Evolutionary conservation across 2,329 filamentous ascomycete genomes (phyloP), one percentile per base, ranked within the genome.

Genomic region (Penicillium olsonii): DNA sequence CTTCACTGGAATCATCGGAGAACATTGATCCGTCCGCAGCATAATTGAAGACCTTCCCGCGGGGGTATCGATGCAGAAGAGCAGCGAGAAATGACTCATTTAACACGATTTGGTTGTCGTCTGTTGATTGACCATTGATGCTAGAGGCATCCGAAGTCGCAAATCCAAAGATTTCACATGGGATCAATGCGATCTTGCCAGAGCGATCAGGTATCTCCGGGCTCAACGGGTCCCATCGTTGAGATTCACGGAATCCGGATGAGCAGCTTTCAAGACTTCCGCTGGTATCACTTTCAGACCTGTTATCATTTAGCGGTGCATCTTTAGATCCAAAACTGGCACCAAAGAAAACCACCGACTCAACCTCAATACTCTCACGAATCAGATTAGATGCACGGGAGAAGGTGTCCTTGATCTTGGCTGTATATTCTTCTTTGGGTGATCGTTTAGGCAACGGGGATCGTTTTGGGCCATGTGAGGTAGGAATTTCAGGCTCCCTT

Each of bases 1-100:
- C 33, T 18, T 56, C 54, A 29, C 52, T 50, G 4, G 40, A 51
- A 1, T 58, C 54, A 22, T 43, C 42, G 2, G 55, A 54, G 67
- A 71, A 53, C 0, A 74, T 43, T 9, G 67, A 62, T 0, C 75
- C 76, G 10, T 70, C 58, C 4, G 65, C 64, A 12, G 71, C 72
- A 24, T 75, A 76, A 41, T 73, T 74, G 52, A 78, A 80, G 1
- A 79, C 68, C 41, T 72, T 72, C 0, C 78, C 79, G 8, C 67
- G 61, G 0, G 77, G 77, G 48, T 81, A 75, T 1, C 72, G 65
- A 11, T 69, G 69, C 1, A 80, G 59, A 5, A 81, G 67, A 2
- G 64, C 65, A 1, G 66, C 60, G 2, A 81, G 61, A 12, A 77
- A 69, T 5, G 54, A 63, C 42, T 77, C 72, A 0, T 73, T 66